Conservation (phyloP, 768 basidiomycete genomes). For the Xanthoconium stramineum region DNA sequence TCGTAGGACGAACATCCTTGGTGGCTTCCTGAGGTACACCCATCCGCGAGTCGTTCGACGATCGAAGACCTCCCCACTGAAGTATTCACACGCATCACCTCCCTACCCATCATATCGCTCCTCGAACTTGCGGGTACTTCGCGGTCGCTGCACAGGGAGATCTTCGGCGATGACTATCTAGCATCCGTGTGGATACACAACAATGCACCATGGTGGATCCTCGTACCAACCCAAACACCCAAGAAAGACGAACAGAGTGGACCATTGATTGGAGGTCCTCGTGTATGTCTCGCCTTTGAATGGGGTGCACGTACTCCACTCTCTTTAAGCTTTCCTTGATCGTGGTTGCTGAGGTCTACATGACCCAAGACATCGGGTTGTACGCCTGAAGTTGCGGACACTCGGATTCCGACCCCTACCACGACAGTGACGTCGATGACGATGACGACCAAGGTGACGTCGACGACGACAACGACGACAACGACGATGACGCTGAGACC, state of each 20-base stretch:
- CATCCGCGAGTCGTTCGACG: background rate
- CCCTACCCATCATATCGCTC: background rate
- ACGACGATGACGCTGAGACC: no score
- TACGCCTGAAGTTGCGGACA: background rate
- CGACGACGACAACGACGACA: no score
- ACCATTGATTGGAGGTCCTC: background rate
- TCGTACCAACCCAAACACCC: background rate
- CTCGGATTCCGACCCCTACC: background rate
- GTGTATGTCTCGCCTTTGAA: background rate
- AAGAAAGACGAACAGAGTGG: background rate
- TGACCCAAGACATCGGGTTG: background rate
- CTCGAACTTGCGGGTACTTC: background rate
- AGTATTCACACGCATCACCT: background rate
- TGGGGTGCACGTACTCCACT: background rate
- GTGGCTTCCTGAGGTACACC: background rate
- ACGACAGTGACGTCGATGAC: no score
- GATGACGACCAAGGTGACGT: no score
- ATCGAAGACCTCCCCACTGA: background rate
- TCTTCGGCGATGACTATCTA: background rate
- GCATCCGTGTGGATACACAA: background rate
- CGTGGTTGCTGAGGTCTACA: background rate
- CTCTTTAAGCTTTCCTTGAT: background rate
- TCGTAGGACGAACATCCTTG: background rate
- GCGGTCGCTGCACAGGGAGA: background rate
- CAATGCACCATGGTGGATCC: background rate